These are phyloP conservation scores for Herpetomonas samuelpessoai DNA, from an alignment of 208 protist species.

Conservation along the genomic window DNA sequence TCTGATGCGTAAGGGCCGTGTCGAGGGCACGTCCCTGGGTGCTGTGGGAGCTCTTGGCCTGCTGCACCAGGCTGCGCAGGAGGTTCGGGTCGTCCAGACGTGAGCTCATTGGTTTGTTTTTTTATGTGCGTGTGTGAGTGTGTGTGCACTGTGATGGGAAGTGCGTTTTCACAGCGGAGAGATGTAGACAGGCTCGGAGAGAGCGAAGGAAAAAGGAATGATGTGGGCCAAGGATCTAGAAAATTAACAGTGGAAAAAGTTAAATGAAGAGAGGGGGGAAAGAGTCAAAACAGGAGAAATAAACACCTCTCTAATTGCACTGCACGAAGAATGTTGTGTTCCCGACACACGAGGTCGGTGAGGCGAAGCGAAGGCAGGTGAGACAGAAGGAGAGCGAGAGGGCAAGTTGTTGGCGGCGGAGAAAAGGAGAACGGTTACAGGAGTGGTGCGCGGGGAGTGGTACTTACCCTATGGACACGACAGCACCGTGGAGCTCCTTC, in stretches of 20 bases:
- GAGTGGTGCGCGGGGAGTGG: no score
- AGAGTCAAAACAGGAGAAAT: constrained; percentile 1
- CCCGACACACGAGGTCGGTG: no score
- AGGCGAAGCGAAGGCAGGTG: no score
- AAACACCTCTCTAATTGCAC: constrained; percentile 2
- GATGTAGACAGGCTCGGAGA: constrained; percentile 3
- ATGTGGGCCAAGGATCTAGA: no score
- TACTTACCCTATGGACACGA: no score
- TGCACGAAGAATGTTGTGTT: no score
- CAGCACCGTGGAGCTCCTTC: no score
- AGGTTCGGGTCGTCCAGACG: constrained; percentile 51
- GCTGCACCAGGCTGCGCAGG: constrained; percentile 39
- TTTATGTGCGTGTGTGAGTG: neutral
- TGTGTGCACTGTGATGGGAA: neutral
- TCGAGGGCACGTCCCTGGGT: constrained; percentile 62
- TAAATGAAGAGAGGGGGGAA: neutral
- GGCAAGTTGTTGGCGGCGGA: no score
- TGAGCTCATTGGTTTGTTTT: neutral
- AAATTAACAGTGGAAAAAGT: constrained; percentile 15
- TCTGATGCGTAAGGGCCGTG: constrained; percentile 31
- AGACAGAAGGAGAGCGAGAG: no score
- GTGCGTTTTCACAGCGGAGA: neutral
- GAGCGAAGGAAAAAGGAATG: neutral
- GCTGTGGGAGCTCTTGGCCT: constrained; percentile 56
- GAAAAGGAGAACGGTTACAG: no score